A percentile compares a stretch with the other conserved stretches of the same genome.
Conservation (phyloP, 768 basidiomycete genomes). For the Galerina sulciceps region DNA sequence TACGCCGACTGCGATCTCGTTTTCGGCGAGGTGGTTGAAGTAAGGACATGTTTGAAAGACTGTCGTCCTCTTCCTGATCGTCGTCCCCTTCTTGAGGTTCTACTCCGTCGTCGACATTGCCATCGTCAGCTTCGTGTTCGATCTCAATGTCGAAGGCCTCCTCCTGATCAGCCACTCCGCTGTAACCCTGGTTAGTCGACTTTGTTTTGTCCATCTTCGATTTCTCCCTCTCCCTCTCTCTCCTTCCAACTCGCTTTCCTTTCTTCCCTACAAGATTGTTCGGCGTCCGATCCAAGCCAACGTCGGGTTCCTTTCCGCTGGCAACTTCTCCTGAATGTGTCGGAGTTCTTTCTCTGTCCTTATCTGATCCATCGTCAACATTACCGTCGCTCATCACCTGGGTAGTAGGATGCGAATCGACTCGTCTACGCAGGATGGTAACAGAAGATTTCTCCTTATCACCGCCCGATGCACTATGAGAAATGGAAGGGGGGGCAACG, state of each 20-base stretch:
- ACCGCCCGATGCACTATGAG: neutral
- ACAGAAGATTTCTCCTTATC: neutral
- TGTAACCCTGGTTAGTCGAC: neutral
- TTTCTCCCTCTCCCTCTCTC: constrained; percentile 15
- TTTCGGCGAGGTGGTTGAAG: constrained; percentile 26
- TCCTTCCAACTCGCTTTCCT: constrained; percentile 29
- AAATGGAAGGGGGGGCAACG: constrained; percentile 13
- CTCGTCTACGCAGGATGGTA: constrained; percentile 14
- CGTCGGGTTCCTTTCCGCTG: neutral
- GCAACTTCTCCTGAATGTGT: constrained; percentile 7
- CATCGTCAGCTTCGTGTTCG: constrained; percentile 14
- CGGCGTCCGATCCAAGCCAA: neutral
- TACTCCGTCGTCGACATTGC: constrained; percentile 16
- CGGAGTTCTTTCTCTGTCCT: constrained; percentile 19
- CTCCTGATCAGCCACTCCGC: neutral
- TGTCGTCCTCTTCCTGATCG: constrained; percentile 27
- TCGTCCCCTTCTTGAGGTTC: constrained; percentile 22
- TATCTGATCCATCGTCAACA: neutral
- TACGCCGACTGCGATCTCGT: constrained; percentile 21
- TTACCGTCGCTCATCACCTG: neutral
- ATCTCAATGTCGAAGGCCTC: constrained; percentile 11
- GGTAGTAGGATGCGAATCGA: neutral
- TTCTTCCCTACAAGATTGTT: constrained; percentile 25
- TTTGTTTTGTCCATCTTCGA: neutral
- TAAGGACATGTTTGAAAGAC: constrained; percentile 27